These are phyloP conservation scores for Aeschynomene evenia DNA, from an alignment of 306 rosid genomes.

Conservation along the genomic window DNA sequence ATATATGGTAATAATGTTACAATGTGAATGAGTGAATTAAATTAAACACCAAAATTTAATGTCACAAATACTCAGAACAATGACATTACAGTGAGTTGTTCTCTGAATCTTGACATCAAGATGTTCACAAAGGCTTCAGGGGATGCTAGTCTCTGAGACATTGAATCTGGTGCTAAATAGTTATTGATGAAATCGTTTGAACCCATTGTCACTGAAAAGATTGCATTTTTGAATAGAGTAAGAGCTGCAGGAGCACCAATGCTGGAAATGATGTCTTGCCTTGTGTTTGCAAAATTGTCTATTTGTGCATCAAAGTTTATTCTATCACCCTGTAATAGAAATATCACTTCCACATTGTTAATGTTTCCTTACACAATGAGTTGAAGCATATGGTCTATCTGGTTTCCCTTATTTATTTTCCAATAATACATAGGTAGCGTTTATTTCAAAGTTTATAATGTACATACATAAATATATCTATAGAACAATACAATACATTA, in stretches of 20 bases:
- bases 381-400: neutral
- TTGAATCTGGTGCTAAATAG: conserved; percentile 50
- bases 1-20: no score
- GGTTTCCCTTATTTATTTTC: no score
- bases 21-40: neutral
- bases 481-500: no score
- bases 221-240: conserved; percentile 34
- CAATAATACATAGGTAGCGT: no score
- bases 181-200: conserved; percentile 72
- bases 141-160: conserved; percentile 26
- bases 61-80: neutral
- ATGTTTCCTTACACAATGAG: neutral
- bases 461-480: no score
- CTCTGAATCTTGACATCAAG: conserved; percentile 50
- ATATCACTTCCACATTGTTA: neutral
- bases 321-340: conserved; percentile 47
- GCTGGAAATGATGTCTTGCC: conserved; percentile 58
- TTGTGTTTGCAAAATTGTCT: conserved; percentile 61
- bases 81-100: conserved; percentile 48
- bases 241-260: conserved; percentile 45
- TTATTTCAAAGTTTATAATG: no score
- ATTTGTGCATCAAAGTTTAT: conserved; percentile 66
- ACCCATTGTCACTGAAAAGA: conserved; percentile 58
- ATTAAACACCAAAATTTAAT: neutral
- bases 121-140: conserved; percentile 47